Evolutionary conservation across 495 filamentous ascomycete species (phyloP).

Genomic region (Daldinia decipiens): DNA sequence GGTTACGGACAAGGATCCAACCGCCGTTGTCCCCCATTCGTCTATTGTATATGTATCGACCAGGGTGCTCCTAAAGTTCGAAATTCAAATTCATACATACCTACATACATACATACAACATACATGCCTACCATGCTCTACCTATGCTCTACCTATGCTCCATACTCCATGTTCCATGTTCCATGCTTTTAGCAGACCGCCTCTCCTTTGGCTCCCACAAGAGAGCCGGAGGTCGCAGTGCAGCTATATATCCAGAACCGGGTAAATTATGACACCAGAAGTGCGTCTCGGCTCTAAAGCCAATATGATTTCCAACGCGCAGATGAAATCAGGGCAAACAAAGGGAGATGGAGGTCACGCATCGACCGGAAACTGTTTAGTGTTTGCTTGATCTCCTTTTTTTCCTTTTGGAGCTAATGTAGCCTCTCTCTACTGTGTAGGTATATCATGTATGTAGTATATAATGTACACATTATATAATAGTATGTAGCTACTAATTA

Average conservation of each 20-base stretch:
- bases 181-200: constrained; percentile 30
- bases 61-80: constrained; percentile 12
- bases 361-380: constrained; percentile 35
- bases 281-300: constrained; percentile 21
- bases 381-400: constrained; percentile 9
- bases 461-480: neutral
- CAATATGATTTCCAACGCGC: constrained; percentile 22
- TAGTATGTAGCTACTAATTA: no score
- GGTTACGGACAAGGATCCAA: constrained; percentile 31
- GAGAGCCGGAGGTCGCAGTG: constrained; percentile 30
- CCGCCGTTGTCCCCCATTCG: constrained; percentile 32
- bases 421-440: neutral
- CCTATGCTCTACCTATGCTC: no score
- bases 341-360: constrained; percentile 34
- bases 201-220: constrained; percentile 25
- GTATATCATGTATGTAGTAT: no score
- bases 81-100: constrained; percentile 22
- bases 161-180: constrained; percentile 3
- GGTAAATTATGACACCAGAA: constrained; percentile 41
- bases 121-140: constrained; percentile 7
- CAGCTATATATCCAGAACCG: constrained; percentile 37
- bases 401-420: constrained; percentile 19
- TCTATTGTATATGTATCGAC: constrained; percentile 1
- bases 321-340: constrained; percentile 28
- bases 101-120: constrained; percentile 8